A percentile compares a stretch with the other conserved stretches of the same genome.
phyloP scores from a whole-genome alignment of 1,139 yeast genomes.

The Kodamaea sp. region DNA sequence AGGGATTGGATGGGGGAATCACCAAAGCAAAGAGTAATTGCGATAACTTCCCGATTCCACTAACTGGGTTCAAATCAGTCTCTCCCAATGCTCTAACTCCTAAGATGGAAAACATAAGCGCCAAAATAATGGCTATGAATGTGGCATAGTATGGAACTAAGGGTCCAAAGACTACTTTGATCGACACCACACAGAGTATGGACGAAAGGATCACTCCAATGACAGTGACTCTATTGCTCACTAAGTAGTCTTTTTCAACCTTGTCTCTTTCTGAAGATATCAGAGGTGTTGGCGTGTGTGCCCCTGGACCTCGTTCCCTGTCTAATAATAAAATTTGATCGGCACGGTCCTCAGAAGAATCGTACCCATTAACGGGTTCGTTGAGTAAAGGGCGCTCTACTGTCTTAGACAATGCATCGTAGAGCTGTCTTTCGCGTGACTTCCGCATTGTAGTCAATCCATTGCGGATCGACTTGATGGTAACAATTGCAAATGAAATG shows the following conservation, averaged over 20 bases:
- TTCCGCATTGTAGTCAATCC: slow-evolving; percentile 9
- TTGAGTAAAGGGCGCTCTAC: slow-evolving; percentile 5
- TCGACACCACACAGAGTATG: slow-evolving; percentile 62
- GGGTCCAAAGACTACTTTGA: slow-evolving; percentile 67
- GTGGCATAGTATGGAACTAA: slow-evolving; percentile 73
- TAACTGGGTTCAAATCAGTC: slow-evolving; percentile 94
- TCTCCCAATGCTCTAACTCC: slow-evolving; percentile 96
- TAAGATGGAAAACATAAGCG: slow-evolving; percentile 74
- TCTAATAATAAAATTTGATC: neutral
- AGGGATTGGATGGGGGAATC: slow-evolving; percentile 75
- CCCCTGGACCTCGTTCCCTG: slow-evolving; percentile 1
- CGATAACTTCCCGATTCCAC: slow-evolving; percentile 93
- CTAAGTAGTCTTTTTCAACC: slow-evolving; percentile 36
- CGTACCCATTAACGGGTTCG: neutral
- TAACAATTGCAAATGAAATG: slow-evolving; percentile 73
- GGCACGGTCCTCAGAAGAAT: neutral
- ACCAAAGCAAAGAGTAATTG: slow-evolving; percentile 84
- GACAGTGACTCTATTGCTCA: slow-evolving; percentile 51
- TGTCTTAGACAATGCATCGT: slow-evolving; percentile 1
- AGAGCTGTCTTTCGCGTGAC: slow-evolving; percentile 5
- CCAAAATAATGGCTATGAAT: slow-evolving; percentile 66
- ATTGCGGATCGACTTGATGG: slow-evolving; percentile 41
- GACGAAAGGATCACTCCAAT: slow-evolving; percentile 68
- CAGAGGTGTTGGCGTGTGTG: neutral
- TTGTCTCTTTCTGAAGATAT: slow-evolving; percentile 6